A percentile compares a stretch with the other conserved stretches of the same genome.
Evolutionary conservation across 495 filamentous ascomycete genomes (phyloP).

Genomic region (Penicillium egyptiacum): DNA sequence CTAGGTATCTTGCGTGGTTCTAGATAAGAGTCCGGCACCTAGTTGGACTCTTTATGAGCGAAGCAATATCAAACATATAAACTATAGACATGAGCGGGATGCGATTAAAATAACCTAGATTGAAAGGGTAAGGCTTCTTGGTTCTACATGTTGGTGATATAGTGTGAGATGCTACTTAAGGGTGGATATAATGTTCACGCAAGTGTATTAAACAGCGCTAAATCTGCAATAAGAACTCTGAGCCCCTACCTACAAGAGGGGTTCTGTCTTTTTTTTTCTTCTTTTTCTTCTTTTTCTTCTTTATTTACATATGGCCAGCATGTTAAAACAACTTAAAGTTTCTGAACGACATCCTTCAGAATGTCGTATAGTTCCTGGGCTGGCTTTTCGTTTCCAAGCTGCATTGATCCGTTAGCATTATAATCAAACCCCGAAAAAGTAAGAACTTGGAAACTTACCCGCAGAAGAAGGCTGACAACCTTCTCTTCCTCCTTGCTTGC

Average conservation of each 20-base stretch:
- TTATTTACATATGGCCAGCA: neutral
- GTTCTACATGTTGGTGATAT: too few species aligned
- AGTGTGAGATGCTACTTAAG: too few species aligned
- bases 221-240: neutral
- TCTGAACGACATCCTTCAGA: neutral
- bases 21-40: too few species aligned
- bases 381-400: neutral
- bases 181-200: neutral
- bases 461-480: conserved; percentile 63
- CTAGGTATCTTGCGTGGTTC: too few species aligned
- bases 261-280: neutral
- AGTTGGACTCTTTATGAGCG: too few species aligned
- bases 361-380: neutral
- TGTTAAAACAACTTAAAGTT: neutral
- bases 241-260: too few species aligned
- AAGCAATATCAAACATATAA: too few species aligned
- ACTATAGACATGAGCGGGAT: too few species aligned
- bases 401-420: neutral
- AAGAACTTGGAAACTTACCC: conserved; percentile 51
- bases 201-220: neutral
- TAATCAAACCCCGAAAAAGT: neutral
- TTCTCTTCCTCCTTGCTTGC: conserved; percentile 61
- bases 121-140: too few species aligned
- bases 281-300: neutral
- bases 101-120: too few species aligned